Conservation (phyloP, 192 early-diverging fungal species). For the Rhizoclosmatium globosum region DNA sequence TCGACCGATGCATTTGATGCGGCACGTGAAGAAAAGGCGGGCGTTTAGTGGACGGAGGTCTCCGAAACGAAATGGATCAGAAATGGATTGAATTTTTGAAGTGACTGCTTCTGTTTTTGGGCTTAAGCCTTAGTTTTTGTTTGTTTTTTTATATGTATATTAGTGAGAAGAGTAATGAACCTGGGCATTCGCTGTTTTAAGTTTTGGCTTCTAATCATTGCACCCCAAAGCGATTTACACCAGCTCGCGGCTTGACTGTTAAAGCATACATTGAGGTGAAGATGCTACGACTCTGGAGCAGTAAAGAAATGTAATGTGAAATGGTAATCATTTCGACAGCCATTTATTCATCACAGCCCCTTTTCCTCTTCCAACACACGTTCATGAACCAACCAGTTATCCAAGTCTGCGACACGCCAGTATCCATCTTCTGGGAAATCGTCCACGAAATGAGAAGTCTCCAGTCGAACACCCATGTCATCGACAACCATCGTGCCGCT, state of each 20-base stretch:
- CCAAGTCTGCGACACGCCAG: slow-evolving; percentile 30
- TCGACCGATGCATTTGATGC: slow-evolving; percentile 54
- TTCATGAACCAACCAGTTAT: slow-evolving; percentile 14
- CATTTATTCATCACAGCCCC: background rate
- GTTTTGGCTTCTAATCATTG: background rate
- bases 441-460: slow-evolving; percentile 27
- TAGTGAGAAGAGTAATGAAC: background rate
- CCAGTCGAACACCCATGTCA: slow-evolving; percentile 17
- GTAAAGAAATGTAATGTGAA: background rate
- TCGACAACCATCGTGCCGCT: background rate
- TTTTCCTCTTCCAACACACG: slow-evolving; percentile 29
- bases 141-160: background rate
- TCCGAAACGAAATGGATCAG: background rate
- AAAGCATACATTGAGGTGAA: background rate
- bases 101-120: background rate
- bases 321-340: no score
- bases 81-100: background rate
- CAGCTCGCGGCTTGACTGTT: background rate
- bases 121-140: no score
- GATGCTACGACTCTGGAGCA: background rate
- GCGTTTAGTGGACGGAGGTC: background rate
- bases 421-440: slow-evolving; percentile 23
- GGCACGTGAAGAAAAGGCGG: background rate
- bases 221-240: background rate
- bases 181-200: background rate